These are phyloP conservation scores for Plasmopara muralis DNA, from an alignment of 352 stramenopile genomes.

Conservation along the genomic window DNA sequence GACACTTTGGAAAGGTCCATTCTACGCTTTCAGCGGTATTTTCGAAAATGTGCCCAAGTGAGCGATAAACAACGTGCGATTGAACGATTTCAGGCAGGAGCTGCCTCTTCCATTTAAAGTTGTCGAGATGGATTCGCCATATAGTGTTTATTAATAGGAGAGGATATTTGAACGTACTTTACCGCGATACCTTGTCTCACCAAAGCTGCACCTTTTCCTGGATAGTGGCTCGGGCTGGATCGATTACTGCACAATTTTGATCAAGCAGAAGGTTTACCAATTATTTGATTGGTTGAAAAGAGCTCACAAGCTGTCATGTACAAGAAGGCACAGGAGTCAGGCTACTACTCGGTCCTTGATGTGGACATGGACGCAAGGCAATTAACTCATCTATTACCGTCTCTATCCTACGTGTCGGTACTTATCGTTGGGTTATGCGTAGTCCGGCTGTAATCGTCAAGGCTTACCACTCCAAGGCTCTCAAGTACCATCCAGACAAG, in stretches of 20 bases:
- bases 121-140: too few relatives aligned
- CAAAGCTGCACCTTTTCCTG: too few relatives aligned
- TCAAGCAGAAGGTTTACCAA: not conserved
- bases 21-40: not conserved
- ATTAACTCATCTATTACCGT: not conserved
- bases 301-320: slow-evolving; percentile 18
- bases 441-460: slow-evolving; percentile 92
- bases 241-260: not conserved
- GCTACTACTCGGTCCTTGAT: slow-evolving; percentile 67
- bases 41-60: too few relatives aligned
- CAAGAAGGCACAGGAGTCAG: slow-evolving; percentile 37
- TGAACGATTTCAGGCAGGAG: too few relatives aligned
- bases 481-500: slow-evolving; percentile 96
- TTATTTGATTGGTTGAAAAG: not conserved
- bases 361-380: slow-evolving; percentile 56
- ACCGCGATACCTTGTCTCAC: too few relatives aligned
- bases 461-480: slow-evolving; percentile 90
- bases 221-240: too few relatives aligned
- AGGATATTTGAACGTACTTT: too few relatives aligned
- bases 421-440: not conserved
- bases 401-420: not conserved
- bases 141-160: too few relatives aligned
- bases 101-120: too few relatives aligned
- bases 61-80: too few relatives aligned
- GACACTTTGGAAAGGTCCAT: not conserved